phyloP scores from a whole-genome alignment of 495 filamentous ascomycete species.

The Trichocladium uniseriatum region DNA sequence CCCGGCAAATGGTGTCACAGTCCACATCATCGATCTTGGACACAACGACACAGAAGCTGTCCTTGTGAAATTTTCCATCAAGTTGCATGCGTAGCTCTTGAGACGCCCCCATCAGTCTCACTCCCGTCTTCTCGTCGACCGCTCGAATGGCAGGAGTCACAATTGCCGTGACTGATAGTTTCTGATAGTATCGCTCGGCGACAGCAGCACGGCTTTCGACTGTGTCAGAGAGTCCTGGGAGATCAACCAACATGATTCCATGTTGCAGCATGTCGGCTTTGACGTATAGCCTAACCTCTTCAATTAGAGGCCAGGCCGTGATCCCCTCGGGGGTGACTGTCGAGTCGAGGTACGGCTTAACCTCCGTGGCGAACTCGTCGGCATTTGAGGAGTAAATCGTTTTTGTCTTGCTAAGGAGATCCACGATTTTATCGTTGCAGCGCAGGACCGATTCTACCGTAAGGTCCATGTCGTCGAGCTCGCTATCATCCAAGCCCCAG shows the following conservation, averaged over 20 bases:
- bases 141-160: constrained; percentile 14
- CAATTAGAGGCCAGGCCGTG: constrained; percentile 19
- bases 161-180: constrained; percentile 9
- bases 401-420: neutral
- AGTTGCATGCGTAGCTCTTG: constrained; percentile 17
- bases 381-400: constrained; percentile 3
- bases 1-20: constrained; percentile 2
- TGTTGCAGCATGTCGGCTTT: constrained; percentile 15
- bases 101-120: constrained; percentile 11
- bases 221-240: constrained; percentile 19
- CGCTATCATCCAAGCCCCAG: constrained; percentile 6
- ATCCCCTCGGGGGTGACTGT: neutral
- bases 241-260: constrained; percentile 18
- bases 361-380: constrained; percentile 3
- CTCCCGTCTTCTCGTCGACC: constrained; percentile 15
- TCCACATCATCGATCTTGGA: constrained; percentile 22
- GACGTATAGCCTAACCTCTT: constrained; percentile 17
- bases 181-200: constrained; percentile 9
- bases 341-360: constrained; percentile 17
- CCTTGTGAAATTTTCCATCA: constrained; percentile 13
- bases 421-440: constrained; percentile 1
- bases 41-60: constrained; percentile 15
- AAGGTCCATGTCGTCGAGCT: constrained; percentile 18
- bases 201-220: constrained; percentile 13
- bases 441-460: constrained; percentile 5